Percentiles rank a stretch among this genome's conserved stretches.
These are phyloP conservation scores for Xylaria sp. DNA, from an alignment of 2,329 filamentous ascomycete species.

Conservation along the genomic window DNA sequence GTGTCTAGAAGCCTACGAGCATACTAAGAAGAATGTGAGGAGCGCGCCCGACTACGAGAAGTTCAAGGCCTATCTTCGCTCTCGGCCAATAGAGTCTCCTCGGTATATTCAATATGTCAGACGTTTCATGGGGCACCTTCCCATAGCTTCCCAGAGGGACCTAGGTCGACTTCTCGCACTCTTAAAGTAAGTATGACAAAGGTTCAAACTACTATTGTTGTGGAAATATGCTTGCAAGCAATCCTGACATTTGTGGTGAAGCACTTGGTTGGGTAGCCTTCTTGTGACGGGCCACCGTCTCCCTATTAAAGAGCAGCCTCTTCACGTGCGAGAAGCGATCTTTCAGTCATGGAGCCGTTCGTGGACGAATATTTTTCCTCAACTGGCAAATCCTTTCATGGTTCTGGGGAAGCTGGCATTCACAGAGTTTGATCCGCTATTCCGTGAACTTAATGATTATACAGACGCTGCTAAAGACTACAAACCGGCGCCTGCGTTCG, in stretches of 20 bases:
- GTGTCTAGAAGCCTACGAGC: slow-evolving; percentile 60
- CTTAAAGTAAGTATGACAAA: slow-evolving; percentile 56
- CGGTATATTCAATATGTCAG: slow-evolving; percentile 63
- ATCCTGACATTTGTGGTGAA: slow-evolving; percentile 50
- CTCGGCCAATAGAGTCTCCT: slow-evolving; percentile 63
- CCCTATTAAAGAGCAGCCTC: slow-evolving; percentile 70
- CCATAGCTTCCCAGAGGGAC: slow-evolving; percentile 49
- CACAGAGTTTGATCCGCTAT: slow-evolving; percentile 65
- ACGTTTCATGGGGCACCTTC: slow-evolving; percentile 54
- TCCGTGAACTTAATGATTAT: slow-evolving; percentile 68
- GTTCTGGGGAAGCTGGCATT: slow-evolving; percentile 58
- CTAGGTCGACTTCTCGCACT: slow-evolving; percentile 56
- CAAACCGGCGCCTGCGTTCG: slow-evolving; percentile 62
- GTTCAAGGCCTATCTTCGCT: slow-evolving; percentile 64
- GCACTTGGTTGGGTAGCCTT: slow-evolving; percentile 71
- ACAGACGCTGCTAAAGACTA: slow-evolving; percentile 64
- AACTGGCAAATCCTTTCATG: slow-evolving; percentile 54
- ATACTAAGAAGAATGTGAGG: slow-evolving; percentile 52
- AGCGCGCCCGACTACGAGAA: slow-evolving; percentile 55
- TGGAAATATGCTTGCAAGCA: neutral
- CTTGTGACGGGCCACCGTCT: slow-evolving; percentile 75
- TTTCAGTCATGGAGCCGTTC: slow-evolving; percentile 71
- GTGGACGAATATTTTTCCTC: slow-evolving; percentile 64
- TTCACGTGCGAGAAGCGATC: slow-evolving; percentile 70
- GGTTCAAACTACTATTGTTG: neutral